These are phyloP conservation scores for Acanthamoeba castellanii DNA, from an alignment of 208 protist species.

Conservation along the genomic window DNA sequence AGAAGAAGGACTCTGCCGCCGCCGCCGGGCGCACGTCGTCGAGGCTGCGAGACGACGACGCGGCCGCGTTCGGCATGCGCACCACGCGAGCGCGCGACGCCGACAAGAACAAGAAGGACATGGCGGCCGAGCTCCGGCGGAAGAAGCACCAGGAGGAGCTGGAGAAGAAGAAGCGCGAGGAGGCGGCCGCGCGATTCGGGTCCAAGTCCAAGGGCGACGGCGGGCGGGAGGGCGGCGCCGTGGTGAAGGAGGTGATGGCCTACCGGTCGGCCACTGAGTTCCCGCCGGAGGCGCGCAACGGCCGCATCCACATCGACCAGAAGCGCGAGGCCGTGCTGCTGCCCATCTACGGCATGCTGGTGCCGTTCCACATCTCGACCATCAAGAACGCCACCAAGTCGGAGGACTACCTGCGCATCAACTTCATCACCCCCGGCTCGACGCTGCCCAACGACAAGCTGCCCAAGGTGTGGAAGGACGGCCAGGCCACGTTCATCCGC, in stretches of 20 bases:
- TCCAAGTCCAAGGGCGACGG: constrained; percentile 62
- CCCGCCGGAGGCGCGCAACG: constrained; percentile 9
- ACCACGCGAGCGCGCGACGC: constrained; percentile 18
- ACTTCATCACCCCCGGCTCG: constrained; percentile 89
- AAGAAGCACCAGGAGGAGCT: constrained; percentile 77
- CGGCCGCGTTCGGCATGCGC: background rate
- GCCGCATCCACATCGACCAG: constrained; percentile 92
- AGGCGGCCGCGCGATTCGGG: constrained; percentile 46
- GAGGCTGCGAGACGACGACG: background rate
- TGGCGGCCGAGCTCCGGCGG: background rate
- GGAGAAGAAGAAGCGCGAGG: constrained; percentile 63
- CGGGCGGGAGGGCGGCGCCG: background rate
- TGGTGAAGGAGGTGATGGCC: constrained; percentile 20
- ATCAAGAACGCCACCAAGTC: constrained; percentile 95
- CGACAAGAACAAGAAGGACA: constrained; percentile 54
- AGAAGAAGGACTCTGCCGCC: constrained; percentile 18
- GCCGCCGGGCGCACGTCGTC: background rate
- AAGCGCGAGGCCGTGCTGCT: constrained; percentile 94
- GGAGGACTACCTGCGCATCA: constrained; percentile 92
- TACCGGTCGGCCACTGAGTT: constrained; percentile 5
- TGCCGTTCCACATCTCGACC: constrained; percentile 96
- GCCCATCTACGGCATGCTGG: constrained; percentile 93
- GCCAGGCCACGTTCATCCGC: constrained; percentile 78
- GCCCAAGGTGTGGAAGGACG: constrained; percentile 25
- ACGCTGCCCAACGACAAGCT: background rate